Base-by-base conservation (phyloP, 768 basidiomycete genomes). In the Mycena pura region DNA sequence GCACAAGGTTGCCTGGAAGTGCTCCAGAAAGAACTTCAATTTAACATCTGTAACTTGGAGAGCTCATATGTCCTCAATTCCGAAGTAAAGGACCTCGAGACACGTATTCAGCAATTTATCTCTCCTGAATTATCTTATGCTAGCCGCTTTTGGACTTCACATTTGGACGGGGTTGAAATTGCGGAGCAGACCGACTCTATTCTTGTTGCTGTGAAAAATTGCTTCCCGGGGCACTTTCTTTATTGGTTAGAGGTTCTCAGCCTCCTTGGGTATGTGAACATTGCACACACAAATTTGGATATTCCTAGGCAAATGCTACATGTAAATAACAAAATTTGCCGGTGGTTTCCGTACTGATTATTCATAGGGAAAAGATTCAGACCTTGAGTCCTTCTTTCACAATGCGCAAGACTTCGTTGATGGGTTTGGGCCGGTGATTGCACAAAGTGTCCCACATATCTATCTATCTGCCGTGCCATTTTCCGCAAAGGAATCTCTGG, bases 221-320 rank as follows among this genome's bases (percentile, higher is more conserved):
- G 2, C 32, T 62, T 3, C 27, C 6, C 2, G 1, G 39, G 1
- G 40, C n/a, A 53, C 7, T 48, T 49, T 15, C 17, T 54, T 15
- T 62, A 49, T 22, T 62, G 60, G 60, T 38, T 62, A 3, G 60
- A 62, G 32, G 53, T 43, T 6, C 3, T 62, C 19, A 44, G 46
- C 24, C 27, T 62, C 6, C 17, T 44, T 11, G 39, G 29, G 5
- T 36, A 15, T 25, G 28, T 48, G 1, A 6, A 6, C 3, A 29
- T n/a, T 39, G 40, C 40, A 2, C 6, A n/a, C n/a, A n/a, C n/a
- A n/a, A n/a, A n/a, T n/a, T n/a, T n/a, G n/a, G n/a, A n/a, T n/a
- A n/a, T n/a, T n/a, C n/a, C n/a, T n/a, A n/a, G n/a, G n/a, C 22
- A 5, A 10, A 13, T 10, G 39, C 44, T 11, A 25, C 56, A 3